Conservation (phyloP, 805 yeast genomes). For the Maudiozyma turicensis region DNA sequence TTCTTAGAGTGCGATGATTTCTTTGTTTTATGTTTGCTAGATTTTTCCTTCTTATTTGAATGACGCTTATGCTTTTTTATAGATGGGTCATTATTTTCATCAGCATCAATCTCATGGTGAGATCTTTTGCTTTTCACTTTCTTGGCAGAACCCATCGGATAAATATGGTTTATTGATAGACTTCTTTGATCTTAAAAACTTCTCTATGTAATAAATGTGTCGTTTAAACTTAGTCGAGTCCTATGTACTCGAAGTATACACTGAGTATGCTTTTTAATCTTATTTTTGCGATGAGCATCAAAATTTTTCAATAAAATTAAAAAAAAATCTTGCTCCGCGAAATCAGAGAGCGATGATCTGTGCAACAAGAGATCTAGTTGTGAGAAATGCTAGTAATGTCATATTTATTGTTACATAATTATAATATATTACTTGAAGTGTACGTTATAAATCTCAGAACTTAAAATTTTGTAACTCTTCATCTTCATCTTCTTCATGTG, state of each 20-base stretch:
- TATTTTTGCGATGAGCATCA: not conserved
- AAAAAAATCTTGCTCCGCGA: no score
- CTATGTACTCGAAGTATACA: not conserved
- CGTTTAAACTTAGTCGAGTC: not conserved
- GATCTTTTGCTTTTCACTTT: not conserved
- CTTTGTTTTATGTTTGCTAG: not conserved
- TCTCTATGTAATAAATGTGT: no score
- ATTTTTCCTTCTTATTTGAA: not conserved
- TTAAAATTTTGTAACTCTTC: slow-evolving; percentile 15
- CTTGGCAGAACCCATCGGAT: not conserved
- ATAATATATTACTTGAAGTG: not conserved
- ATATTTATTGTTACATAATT: not conserved
- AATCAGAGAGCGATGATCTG: not conserved
- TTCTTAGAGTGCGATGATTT: slow-evolving; percentile 5
- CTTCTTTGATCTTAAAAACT: not conserved
- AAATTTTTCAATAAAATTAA: not conserved
- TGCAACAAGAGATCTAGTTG: not conserved
- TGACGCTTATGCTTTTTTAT: not conserved
- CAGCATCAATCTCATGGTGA: not conserved
- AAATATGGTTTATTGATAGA: not conserved
- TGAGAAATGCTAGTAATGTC: not conserved
- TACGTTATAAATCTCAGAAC: slow-evolving; percentile 7
- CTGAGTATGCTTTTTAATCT: not conserved
- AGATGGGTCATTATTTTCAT: not conserved
- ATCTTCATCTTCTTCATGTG: slow-evolving; percentile 1